Base-by-base conservation (phyloP, 1,284 basidiomycete genomes). In the Lentinula novae-zelandiae region DNA sequence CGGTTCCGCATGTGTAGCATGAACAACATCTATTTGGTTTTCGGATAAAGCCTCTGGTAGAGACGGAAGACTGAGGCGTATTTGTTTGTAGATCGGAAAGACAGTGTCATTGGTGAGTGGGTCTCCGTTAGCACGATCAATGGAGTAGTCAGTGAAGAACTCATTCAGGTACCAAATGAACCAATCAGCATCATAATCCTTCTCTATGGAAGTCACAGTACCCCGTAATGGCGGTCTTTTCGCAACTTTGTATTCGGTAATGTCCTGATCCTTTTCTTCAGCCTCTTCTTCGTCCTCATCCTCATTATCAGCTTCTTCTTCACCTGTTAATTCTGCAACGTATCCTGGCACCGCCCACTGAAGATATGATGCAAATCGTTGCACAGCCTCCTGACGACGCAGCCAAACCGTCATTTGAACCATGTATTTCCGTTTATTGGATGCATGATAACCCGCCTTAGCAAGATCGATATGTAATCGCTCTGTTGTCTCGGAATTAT, bases 351-450 rank as follows among this genome's bases (percentile, higher is more conserved):
- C 49, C 5, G 49, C 49, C 52, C 52, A 36, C 34, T 38, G 12
- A 7, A 53, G 34, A 39, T 53, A 53, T 39, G 52, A 27, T 7
- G 33, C n/a, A 39, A 53, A 53, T 40, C 20, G 5, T 15, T 53
- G 13, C 31, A 53, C n/a, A 39, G 52, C 52, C 40, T 60, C 59
- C 31, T 49, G 38, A 7, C 42, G 38, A 9, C 1, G 6, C 9
- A 60, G 34, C 59, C 59, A 60, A 22, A 22, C 33, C 13, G 31
- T 51, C 54, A 61, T 61, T 33, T 61, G 60, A 8, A 34, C 48
- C 39, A 49, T 38, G 38, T 39, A 56, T 33, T 61, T 34, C 13
- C 34, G 5, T 40, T 38, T 31, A 33, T 61, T 61, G 27, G 54
- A 57, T 36, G 53, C 60, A 15, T 4, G 54, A 44, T 61, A 61